Conservation (phyloP, 257 asterid species). For the Penstemon newberryi region DNA sequence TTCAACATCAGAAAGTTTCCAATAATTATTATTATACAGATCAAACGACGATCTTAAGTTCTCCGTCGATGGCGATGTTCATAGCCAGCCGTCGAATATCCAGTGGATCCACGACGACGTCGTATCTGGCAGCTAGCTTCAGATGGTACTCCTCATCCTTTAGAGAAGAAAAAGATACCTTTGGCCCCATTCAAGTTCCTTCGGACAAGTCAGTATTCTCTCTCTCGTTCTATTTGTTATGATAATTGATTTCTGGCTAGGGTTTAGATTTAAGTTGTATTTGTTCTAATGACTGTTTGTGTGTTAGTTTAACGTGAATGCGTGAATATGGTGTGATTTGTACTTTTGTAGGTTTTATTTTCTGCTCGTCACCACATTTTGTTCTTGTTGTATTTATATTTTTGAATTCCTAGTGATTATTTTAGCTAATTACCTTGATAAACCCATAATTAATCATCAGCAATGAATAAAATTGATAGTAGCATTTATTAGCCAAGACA, state of each 20-base stretch:
- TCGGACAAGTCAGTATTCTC: constrained; percentile 51
- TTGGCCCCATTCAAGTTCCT: constrained; percentile 92
- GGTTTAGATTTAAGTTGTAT: no score
- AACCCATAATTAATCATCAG: not conserved
- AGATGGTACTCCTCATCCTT: constrained; percentile 64
- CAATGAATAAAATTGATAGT: constrained; percentile 4
- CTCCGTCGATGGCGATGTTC: constrained; percentile 53
- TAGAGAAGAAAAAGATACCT: constrained; percentile 88
- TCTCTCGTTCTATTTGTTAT: not conserved
- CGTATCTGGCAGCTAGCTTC: constrained; percentile 40
- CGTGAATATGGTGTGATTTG: not conserved
- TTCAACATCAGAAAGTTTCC: not conserved
- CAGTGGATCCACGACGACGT: constrained; percentile 39
- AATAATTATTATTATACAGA: no score
- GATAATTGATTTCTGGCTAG: not conserved
- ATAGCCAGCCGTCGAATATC: constrained; percentile 58
- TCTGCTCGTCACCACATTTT: constrained; percentile 4
- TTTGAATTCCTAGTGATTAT: not conserved
- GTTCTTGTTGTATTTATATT: not conserved
- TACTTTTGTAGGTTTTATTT: not conserved
- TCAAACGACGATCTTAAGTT: not conserved
- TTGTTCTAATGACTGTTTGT: constrained; percentile 9
- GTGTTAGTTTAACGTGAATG: not conserved
- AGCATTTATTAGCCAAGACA: not conserved
- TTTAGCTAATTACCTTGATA: not conserved